Percentiles rank a stretch among this genome's conserved stretches.
phyloP scores from a whole-genome alignment of 176 grass and related monocot genomes.

The Ensete ventricosum region DNA sequence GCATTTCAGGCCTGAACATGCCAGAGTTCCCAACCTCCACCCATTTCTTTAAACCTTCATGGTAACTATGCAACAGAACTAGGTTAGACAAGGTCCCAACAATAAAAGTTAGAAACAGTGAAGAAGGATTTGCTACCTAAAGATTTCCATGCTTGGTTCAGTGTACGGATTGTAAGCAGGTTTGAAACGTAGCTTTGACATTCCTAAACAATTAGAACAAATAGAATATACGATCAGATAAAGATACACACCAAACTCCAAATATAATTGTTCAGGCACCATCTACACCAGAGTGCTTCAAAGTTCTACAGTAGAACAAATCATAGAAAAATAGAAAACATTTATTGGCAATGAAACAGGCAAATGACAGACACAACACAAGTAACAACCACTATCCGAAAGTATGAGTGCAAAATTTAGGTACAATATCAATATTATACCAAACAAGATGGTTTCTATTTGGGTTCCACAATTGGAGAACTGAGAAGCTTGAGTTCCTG shows the following conservation, averaged over 20 bases:
- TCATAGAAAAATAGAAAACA: too few relatives aligned
- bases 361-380: too few relatives aligned
- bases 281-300: neutral
- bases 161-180: constrained; percentile 96
- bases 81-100: neutral
- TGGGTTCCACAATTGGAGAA: too few relatives aligned
- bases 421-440: too few relatives aligned
- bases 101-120: constrained; percentile 4
- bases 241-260: neutral
- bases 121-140: constrained; percentile 41
- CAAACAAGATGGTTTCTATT: too few relatives aligned
- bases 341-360: too few relatives aligned
- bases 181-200: constrained; percentile 91
- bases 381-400: too few relatives aligned
- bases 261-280: neutral
- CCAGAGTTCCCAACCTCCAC: constrained; percentile 91
- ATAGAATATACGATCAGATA: neutral
- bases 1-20: constrained; percentile 98
- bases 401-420: too few relatives aligned
- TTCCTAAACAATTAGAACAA: constrained; percentile 35
- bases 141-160: constrained; percentile 97
- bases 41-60: constrained; percentile 89
- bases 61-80: constrained; percentile 56
- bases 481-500: too few relatives aligned
- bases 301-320: neutral